These are phyloP conservation scores for Rubia yunnanensis DNA, from an alignment of 257 asterid genomes.

Conservation along the genomic window DNA sequence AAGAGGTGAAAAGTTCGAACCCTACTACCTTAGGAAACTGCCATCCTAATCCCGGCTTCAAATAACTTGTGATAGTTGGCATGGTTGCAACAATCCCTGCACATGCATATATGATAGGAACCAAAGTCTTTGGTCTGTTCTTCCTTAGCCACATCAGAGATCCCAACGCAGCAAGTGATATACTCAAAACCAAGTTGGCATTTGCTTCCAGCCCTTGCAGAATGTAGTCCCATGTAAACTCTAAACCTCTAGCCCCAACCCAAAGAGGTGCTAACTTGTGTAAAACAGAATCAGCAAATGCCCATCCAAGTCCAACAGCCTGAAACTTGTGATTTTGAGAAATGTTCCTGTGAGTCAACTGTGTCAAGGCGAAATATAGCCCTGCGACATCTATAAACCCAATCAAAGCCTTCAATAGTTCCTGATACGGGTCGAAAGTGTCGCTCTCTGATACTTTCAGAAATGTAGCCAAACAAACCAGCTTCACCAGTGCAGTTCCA, in stretches of 20 bases:
- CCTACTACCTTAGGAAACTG: constrained; percentile 77
- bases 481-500: constrained; percentile 79
- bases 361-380: constrained; percentile 93
- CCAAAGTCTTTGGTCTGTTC: constrained; percentile 86
- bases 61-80: constrained; percentile 90
- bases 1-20: constrained; percentile 71
- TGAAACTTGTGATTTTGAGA: constrained; percentile 98
- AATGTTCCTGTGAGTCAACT: constrained; percentile 87
- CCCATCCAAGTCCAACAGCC: constrained; percentile 99
- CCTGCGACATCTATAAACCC: constrained; percentile 98
- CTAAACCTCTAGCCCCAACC: constrained; percentile 98
- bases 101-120: constrained; percentile 77
- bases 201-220: constrained; percentile 97
- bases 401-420: constrained; percentile 77
- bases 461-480: constrained; percentile 95
- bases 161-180: constrained; percentile 89
- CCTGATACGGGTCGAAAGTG: constrained; percentile 95
- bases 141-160: constrained; percentile 96
- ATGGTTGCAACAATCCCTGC: constrained; percentile 88
- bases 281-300: constrained; percentile 95
- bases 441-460: constrained; percentile 90
- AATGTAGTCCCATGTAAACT: constrained; percentile 94
- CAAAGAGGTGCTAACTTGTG: constrained; percentile 96
- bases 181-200: constrained; percentile 83
- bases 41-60: constrained; percentile 84